Base-by-base conservation (phyloP, 371 early-diverging fungal species). In the Mortierella sp. region DNA sequence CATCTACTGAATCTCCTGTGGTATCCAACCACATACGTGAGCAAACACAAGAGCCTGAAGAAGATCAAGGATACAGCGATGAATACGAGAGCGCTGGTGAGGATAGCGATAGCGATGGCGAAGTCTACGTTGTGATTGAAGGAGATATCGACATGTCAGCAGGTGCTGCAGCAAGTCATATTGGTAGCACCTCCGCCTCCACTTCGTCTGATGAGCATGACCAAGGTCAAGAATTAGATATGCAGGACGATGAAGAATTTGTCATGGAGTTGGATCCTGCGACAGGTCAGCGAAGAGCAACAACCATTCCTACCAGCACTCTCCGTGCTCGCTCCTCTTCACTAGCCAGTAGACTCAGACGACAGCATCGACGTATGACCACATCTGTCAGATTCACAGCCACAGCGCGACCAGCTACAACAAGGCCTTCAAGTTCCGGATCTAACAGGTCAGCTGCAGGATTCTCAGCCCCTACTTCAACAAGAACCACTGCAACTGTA, bases 331-430 rank as follows among this genome's bases (percentile, higher is more conserved):
- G 67, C 16, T 55, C 69, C 0, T 62, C 71, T 3, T 62, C 68
- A 18, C 43, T 73, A 16, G 45, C 74, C 39, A 47, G 51, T 24
- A 51, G 69, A 40, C 64, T 78, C 16, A 32, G 72, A 18, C 66
- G 79, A 5, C 79, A 78, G 54, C 73, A 78, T 24, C 62, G 63
- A 8, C 69, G 73, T 6, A 66, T 73, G 73, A 64, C 72, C 11
- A 37, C 73, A 0, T 22, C 77, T 14, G 28, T 49, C 18, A 28
- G 70, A n/a, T 59, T 65, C 16, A 52, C 39, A 32, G 28, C 61
- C 40, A 22, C 52, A 35, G 51, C 72, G 51, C 57, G 68, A 52
- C 22, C 68, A 45, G 51, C 49, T 32, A 16, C 63, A 40, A 11
- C 66, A 35, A 30, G 59, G 14, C 37, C 39, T 2, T 54, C 62